Conservation (phyloP, 345 rosid species). For the Dovyalis caffra region DNA sequence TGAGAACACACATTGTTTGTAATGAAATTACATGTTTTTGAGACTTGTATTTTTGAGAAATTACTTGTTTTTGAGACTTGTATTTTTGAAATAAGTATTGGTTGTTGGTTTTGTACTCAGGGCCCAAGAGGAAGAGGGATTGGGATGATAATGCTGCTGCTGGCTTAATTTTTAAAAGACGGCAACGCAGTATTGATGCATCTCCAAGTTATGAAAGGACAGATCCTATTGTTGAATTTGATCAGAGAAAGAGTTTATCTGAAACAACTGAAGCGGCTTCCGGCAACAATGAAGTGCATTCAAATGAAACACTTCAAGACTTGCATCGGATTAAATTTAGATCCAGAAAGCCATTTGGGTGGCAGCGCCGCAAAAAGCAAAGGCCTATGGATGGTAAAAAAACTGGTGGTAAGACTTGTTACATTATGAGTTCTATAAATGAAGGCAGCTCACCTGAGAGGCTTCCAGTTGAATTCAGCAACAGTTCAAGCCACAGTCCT, state of each 20-base stretch:
- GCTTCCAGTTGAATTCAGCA: constrained; percentile 5
- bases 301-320: constrained; percentile 10
- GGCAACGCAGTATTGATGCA: constrained; percentile 1
- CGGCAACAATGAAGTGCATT: constrained; percentile 8
- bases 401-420: constrained; percentile 6
- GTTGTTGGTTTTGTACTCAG: constrained; percentile 19
- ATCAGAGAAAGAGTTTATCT: not conserved
- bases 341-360: constrained; percentile 31
- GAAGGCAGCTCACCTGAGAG: constrained; percentile 3
- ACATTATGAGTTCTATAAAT: not conserved
- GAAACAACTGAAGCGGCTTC: constrained; percentile 1
- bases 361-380: constrained; percentile 38
- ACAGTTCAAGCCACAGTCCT: constrained; percentile 13
- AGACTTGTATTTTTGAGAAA: too few relatives aligned
- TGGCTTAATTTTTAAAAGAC: constrained; percentile 17
- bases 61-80: too few relatives aligned
- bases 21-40: too few relatives aligned
- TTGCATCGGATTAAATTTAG: constrained; percentile 10
- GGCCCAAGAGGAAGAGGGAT: constrained; percentile 36
- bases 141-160: constrained; percentile 12
- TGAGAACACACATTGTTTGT: not conserved
- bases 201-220: not conserved
- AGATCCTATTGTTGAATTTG: not conserved
- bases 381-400: constrained; percentile 19
- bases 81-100: not conserved